Evolutionary conservation across 2,329 filamentous ascomycete genomes (phyloP).

Genomic region (Cladobotryum protrusum): DNA sequence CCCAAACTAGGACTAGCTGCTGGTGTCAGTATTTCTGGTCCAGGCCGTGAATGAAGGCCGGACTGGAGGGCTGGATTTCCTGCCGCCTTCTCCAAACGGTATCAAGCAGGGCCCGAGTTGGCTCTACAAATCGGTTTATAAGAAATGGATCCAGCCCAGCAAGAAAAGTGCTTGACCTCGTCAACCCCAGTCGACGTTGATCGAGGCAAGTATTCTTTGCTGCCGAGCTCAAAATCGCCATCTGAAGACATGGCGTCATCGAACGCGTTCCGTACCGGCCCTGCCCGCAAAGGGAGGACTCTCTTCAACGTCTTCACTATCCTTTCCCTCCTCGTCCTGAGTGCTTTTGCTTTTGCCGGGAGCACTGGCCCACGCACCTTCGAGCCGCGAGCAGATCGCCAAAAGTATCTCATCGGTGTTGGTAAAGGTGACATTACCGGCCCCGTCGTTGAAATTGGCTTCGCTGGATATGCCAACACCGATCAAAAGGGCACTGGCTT

Average conservation of each 20-base stretch:
- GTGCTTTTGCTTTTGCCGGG: constrained; percentile 1
- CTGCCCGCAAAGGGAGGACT: neutral
- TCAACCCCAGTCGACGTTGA: neutral
- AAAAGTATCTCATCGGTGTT: constrained; percentile 46
- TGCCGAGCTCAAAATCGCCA: constrained; percentile 1
- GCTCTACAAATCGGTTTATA: too few relatives aligned
- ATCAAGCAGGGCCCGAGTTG: too few relatives aligned
- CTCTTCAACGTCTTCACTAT: constrained; percentile 9
- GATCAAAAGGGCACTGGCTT: constrained; percentile 76
- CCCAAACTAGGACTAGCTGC: neutral
- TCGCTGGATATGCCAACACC: constrained; percentile 89
- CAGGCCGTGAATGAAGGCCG: neutral
- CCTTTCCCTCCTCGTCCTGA: constrained; percentile 10
- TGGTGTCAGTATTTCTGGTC: neutral
- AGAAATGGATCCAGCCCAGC: neutral
- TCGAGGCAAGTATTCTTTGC: neutral
- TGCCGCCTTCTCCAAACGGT: neutral
- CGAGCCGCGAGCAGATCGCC: constrained; percentile 13
- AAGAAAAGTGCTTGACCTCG: neutral
- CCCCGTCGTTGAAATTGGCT: constrained; percentile 81
- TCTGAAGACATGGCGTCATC: constrained; percentile 9
- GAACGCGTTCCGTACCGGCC: neutral
- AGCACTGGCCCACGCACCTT: constrained; percentile 6
- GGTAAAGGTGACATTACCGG: constrained; percentile 57
- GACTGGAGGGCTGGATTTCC: neutral